Evolutionary conservation across 2,329 filamentous ascomycete genomes (phyloP), one percentile per base, ranked within the genome.

Genomic region (Leptographium wingfieldii): DNA sequence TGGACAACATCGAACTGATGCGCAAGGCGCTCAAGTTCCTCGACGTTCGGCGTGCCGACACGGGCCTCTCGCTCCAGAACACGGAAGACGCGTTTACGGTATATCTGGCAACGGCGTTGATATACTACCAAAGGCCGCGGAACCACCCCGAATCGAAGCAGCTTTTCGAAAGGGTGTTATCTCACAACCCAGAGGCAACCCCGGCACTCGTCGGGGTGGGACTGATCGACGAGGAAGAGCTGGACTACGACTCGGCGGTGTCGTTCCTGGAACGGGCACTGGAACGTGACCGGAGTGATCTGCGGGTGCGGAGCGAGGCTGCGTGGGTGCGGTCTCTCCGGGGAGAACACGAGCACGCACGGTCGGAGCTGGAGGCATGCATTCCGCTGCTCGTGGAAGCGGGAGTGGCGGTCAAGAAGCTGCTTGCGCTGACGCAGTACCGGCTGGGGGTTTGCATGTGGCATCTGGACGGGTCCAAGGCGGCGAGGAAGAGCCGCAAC

Each of bases 261-360:
- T 81, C 87, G 33, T 96, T 95, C 67, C 74, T 99, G 14, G 80
- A 80, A 48, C 82, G 89, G 63, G 94, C 94, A 1, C 71, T 95
- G 31, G 71, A 84, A 64, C 82, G 88, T 29, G 90, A 96, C 68
- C 75, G 79, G 2, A 76, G 77, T 12, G 96, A 96, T 65, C 76
- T 91, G 25, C 86, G 85, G 35, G 86, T 99, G 52, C 86, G 84
- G 59, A 87, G 88, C 19, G 95, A 99, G 72, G 84, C 90, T 22
- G 92, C 91, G 1, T 99, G 94, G 94, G 91, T 94, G 63, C 90
- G 88, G 68, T 89, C 91, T 11, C 79, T 95, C 16, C 87, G 85
- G 67, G 90, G 90, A 12, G 85, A 96, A 67, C 86, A 90, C 69
- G 72, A 79, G 58, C 74, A 74, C 25, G 90, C 89, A 11, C 79